A percentile compares a stretch with the other conserved stretches of the same genome.
These are phyloP conservation scores for Quercus ilex DNA, from an alignment of 306 rosid species.

Conservation along the genomic window DNA sequence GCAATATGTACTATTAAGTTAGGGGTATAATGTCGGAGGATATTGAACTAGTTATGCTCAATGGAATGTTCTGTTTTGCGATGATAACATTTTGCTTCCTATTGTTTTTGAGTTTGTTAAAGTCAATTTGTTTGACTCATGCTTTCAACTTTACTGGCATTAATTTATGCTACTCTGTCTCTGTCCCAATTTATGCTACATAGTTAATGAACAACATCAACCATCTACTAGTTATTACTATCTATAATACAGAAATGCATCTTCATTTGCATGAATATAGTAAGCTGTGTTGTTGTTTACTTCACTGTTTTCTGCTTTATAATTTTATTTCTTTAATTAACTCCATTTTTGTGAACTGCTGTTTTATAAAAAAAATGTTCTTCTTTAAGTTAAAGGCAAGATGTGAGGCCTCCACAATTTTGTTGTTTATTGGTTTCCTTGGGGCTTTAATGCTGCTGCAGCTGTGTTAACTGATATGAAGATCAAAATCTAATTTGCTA, in stretches of 20 bases:
- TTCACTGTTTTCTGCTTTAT: neutral
- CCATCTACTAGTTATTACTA: neutral
- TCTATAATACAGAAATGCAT: neutral
- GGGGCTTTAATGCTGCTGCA: neutral
- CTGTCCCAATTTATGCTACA: neutral
- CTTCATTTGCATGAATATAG: neutral
- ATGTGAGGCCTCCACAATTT: neutral
- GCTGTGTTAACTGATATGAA: neutral
- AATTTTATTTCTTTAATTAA: neutral
- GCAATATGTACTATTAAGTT: neutral
- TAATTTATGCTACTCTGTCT: neutral
- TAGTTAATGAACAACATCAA: neutral
- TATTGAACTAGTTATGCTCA: neutral
- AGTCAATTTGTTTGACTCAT: neutral
- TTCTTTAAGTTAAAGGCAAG: neutral
- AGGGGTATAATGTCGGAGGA: neutral
- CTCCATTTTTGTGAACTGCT: neutral
- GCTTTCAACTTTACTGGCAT: neutral
- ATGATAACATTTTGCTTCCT: neutral
- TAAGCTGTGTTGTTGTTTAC: neutral
- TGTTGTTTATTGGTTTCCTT: neutral
- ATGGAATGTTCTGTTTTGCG: neutral
- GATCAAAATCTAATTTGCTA: neutral
- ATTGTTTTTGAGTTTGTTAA: neutral
- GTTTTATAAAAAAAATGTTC: no score